Percentiles rank a stretch among this genome's conserved stretches.
Conservation (phyloP, 441 rosid genomes). For the Erodium trifolium region DNA sequence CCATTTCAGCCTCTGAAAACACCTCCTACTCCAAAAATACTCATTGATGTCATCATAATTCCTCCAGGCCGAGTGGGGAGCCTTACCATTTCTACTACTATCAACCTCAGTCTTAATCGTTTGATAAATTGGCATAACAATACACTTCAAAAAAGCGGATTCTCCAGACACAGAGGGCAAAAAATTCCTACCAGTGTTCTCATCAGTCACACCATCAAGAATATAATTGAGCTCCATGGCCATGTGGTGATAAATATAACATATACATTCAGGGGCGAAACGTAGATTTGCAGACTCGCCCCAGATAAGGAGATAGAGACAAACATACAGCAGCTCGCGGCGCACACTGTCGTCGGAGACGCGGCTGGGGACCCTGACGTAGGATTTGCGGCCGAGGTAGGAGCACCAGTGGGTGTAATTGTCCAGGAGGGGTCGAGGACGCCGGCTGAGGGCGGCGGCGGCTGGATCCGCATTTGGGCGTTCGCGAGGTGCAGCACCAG, state of each 20-base stretch:
- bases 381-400: background rate
- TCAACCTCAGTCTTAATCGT: constrained; percentile 10
- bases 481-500: constrained; percentile 28
- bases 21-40: constrained; percentile 25
- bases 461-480: constrained; percentile 23
- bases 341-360: background rate
- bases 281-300: constrained; percentile 25
- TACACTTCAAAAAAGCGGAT: constrained; percentile 9
- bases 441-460: constrained; percentile 3
- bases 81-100: constrained; percentile 8
- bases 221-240: constrained; percentile 15
- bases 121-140: constrained; percentile 17
- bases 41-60: constrained; percentile 23
- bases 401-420: constrained; percentile 23
- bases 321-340: constrained; percentile 19
- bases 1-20: constrained; percentile 20
- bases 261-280: constrained; percentile 20
- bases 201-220: background rate
- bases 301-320: constrained; percentile 22
- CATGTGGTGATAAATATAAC: constrained; percentile 23
- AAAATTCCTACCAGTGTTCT: constrained; percentile 7
- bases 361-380: background rate
- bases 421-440: constrained; percentile 14
- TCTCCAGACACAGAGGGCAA: background rate
- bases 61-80: constrained; percentile 19